Evolutionary conservation across 2,329 filamentous ascomycete genomes (phyloP), one percentile per base, ranked within the genome.

Genomic region (Orbilia quercus): DNA sequence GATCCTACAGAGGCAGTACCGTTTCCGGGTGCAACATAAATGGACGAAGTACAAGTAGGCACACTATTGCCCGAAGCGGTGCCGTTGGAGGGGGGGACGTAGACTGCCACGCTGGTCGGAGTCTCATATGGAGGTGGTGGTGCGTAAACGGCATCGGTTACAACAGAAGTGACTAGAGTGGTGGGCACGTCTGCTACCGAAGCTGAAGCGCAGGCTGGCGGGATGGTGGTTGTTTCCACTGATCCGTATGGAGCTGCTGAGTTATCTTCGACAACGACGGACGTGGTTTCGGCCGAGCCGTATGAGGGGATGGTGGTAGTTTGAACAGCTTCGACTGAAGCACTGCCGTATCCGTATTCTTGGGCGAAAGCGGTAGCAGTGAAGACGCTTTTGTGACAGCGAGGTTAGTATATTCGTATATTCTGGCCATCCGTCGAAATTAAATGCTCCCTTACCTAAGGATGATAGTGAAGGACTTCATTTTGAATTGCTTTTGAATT

Each of bases 391-490:
- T n/a, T 28, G 5, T 23, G 11, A 20, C 6, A 23, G 2, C 36
- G 2, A n/a, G 2, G 34, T 54, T 14, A 54, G 31, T 40, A 54
- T 38, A 23, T 54, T n/a, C n/a, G n/a, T 22, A 40, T 28, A 54
- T 14, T 7, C 20, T 23, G 23, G 5, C 12, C 6, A 7, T 38
- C 1, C 11, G 25, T 18, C 2, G 14, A 20, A 38, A 11, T 7
- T 22, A n/a, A n/a, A n/a, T n/a, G 2, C 12, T n/a, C 14, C 12
- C 50, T 40, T 20, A 54, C 50, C 31, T 54, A 7, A 40, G n/a
- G 16, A 40, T 22, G 50, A 40, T 40, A 22, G 50, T 54, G 50
- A 54, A 54, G 31, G 50, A 54, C 11, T 54, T 20, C 50, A 54
- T 54, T 54, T 54, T 54, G 50, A 40, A 12, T 34, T n/a, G 31